Evolutionary conservation across 2,329 filamentous ascomycete species (phyloP).

Genomic region (Curvularia spicifera): DNA sequence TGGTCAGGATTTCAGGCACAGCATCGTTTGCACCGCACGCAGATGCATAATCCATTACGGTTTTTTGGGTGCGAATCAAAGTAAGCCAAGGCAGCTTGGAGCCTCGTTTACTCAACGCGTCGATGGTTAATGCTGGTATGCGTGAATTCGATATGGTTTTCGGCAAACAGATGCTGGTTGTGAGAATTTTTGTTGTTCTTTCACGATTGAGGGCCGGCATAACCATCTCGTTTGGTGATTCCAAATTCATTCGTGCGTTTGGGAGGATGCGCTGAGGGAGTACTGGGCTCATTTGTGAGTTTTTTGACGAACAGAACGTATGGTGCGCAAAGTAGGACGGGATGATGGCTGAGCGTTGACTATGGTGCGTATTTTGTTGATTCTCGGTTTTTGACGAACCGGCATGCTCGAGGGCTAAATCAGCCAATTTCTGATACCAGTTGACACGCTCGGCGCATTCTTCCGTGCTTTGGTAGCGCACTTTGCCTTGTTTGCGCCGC

Average conservation of each 20-base stretch:
- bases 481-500: constrained; percentile 31
- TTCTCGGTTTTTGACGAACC: neutral
- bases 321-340: constrained; percentile 14
- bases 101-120: neutral
- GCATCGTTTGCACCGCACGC: neutral
- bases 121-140: neutral
- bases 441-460: constrained; percentile 4
- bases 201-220: neutral
- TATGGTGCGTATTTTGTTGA: neutral
- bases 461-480: constrained; percentile 21
- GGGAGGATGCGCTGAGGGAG: neutral
- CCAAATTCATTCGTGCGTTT: neutral
- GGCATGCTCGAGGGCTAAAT: constrained; percentile 19
- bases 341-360: neutral
- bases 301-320: constrained; percentile 33
- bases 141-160: neutral
- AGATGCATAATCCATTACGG: neutral
- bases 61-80: neutral
- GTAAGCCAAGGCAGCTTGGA: neutral
- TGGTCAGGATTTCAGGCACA: neutral
- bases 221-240: neutral
- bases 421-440: neutral
- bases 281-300: constrained; percentile 25
- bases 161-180: neutral
- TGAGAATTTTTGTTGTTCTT: neutral